phyloP scores from a whole-genome alignment of 1,139 yeast species.

The Saccharomyces pastorianus region DNA sequence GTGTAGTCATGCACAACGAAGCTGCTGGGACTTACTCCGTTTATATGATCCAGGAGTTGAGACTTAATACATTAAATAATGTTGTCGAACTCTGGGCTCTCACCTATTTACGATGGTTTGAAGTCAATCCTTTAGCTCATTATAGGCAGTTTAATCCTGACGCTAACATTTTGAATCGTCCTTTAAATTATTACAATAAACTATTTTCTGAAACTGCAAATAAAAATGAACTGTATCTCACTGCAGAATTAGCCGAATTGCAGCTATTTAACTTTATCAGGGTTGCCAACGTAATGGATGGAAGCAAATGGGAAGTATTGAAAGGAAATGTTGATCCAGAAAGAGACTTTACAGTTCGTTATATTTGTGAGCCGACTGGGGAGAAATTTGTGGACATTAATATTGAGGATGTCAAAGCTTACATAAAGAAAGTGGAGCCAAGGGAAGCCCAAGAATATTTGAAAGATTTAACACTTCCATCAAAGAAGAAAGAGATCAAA shows the following conservation, averaged over 20 bases:
- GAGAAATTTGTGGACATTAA: slow-evolving; percentile 15
- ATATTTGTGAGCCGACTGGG: slow-evolving; percentile 18
- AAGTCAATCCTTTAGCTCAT: slow-evolving; percentile 17
- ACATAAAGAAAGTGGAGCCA: slow-evolving; percentile 10
- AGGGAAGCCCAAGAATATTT: slow-evolving; percentile 16
- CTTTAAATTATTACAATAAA: neutral
- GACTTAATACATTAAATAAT: slow-evolving; percentile 25
- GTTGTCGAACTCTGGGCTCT: slow-evolving; percentile 28
- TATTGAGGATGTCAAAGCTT: slow-evolving; percentile 13
- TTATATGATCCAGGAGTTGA: slow-evolving; percentile 25
- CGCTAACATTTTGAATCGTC: neutral
- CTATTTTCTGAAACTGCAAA: slow-evolving; percentile 8
- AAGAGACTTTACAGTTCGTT: slow-evolving; percentile 13
- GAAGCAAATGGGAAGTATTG: slow-evolving; percentile 6
- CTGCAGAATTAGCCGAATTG: slow-evolving; percentile 13
- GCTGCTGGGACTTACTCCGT: slow-evolving; percentile 17
- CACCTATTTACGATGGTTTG: slow-evolving; percentile 25
- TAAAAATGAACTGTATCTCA: slow-evolving; percentile 13
- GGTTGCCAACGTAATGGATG: slow-evolving; percentile 7
- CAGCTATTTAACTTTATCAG: slow-evolving; percentile 8
- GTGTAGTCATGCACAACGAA: slow-evolving; percentile 19
- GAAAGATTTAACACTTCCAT: slow-evolving; percentile 10
- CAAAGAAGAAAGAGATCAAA: neutral
- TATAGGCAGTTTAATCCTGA: slow-evolving; percentile 12
- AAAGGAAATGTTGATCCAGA: slow-evolving; percentile 1